These are phyloP conservation scores for Podila epicladia DNA, from an alignment of 192 early-diverging fungal genomes.

Conservation along the genomic window DNA sequence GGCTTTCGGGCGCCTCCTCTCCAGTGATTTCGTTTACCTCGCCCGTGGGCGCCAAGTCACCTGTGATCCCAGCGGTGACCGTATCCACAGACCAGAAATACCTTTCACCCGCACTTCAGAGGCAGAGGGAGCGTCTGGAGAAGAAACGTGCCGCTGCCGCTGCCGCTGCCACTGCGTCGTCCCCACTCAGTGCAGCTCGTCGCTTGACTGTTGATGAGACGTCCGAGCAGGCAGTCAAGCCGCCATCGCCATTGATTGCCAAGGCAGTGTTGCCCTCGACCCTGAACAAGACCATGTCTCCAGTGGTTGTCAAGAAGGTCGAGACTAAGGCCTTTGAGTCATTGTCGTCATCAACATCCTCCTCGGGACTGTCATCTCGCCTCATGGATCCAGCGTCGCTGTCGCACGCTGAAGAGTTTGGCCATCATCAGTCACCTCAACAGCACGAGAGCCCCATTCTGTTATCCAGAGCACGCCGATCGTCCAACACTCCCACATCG, in stretches of 20 bases:
- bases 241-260: slow-evolving; percentile 8
- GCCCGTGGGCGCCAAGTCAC: not conserved
- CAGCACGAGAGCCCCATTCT: not conserved
- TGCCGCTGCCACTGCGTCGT: not conserved
- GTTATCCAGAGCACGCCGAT: not conserved
- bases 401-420: not conserved
- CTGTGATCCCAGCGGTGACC: not conserved
- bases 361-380: slow-evolving; percentile 1
- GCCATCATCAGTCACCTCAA: not conserved
- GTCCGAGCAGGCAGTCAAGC: not conserved
- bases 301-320: slow-evolving; percentile 1
- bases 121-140: slow-evolving; percentile 38
- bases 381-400: not conserved
- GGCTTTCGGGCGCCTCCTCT: slow-evolving; percentile 7
- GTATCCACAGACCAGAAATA: slow-evolving; percentile 18
- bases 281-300: slow-evolving; percentile 12
- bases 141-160: slow-evolving; percentile 27
- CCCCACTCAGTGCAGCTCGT: slow-evolving; percentile 1
- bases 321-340: not conserved
- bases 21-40: slow-evolving; percentile 16
- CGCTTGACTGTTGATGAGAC: slow-evolving; percentile 2
- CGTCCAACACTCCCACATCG: not conserved
- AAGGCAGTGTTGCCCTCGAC: slow-evolving; percentile 1
- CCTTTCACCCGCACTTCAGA: slow-evolving; percentile 35
- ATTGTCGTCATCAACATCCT: not conserved